Base-by-base conservation (phyloP, 2,329 filamentous ascomycete species). In the Alternaria sp. region DNA sequence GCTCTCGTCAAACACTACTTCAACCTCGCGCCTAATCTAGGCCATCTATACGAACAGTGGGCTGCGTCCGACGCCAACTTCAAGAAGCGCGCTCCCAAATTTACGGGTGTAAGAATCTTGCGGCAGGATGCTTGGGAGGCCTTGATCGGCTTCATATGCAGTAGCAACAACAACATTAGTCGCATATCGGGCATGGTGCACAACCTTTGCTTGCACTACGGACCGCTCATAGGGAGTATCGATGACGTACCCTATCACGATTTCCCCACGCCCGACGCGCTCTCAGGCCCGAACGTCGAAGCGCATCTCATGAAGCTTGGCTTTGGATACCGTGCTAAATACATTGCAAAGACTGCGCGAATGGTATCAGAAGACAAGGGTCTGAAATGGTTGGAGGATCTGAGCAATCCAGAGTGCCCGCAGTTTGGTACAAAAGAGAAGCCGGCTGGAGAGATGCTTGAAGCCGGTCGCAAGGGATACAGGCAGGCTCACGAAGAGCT, bases 51-150 rank as follows among this genome's bases (percentile, higher is more conserved):
- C 74, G 81, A 88, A 24, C 86, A 96, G 78, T 99, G 96, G 96
- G 93, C 93, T 1, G 80, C 83, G 0, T 86, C 88, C 3, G 95
- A 99, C 73, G 78, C 89, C 26, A 97, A 98, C 76, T 99, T 99
- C 79, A 90, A 88, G 69, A 90, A 89, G 72, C 92, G 91, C 67
- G 94, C 95, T 0, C 89, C 91, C 0, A 88, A 89, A 55, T 99
- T 99, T 75, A 89, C 90, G 0, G 95, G 96, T 11, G 90, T 99
- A 55, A 88, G 95, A 23, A 97, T 99, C 65, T 81, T 99, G 42
- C 91, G 90, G 69, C 95, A 99, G 80, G 93, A 97, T 81, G 89
- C 94, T 1, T 99, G 96, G 95, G 95, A 99, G 78, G 88, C 95
- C 0, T 82, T 99, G 23, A 83, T 99, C 24, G 89, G 90, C 56